Percentiles rank a stretch among this genome's conserved stretches.
These are phyloP conservation scores for Cyberlindnera mycetangii DNA, from an alignment of 805 yeast genomes.

Conservation along the genomic window DNA sequence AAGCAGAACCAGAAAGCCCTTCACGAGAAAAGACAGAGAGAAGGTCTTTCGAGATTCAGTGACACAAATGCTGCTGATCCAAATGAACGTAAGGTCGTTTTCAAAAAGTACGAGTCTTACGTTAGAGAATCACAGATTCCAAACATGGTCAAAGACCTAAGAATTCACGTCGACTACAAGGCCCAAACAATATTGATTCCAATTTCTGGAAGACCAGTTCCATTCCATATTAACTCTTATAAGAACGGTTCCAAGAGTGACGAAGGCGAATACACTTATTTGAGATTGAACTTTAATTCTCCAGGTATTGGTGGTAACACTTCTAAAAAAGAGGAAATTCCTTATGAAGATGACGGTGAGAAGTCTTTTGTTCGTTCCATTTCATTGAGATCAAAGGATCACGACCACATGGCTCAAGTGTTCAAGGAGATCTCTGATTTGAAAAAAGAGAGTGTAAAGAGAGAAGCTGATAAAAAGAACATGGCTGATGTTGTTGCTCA, in stretches of 20 bases:
- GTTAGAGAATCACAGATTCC: constrained; percentile 93
- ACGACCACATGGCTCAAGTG: constrained; percentile 86
- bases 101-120: constrained; percentile 91
- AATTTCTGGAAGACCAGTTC: constrained; percentile 93
- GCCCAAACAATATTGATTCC: constrained; percentile 89
- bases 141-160: constrained; percentile 71
- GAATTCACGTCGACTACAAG: constrained; percentile 82
- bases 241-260: constrained; percentile 94
- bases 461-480: constrained; percentile 87
- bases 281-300: constrained; percentile 87
- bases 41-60: constrained; percentile 78
- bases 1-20: constrained; percentile 79
- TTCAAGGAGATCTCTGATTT: constrained; percentile 86
- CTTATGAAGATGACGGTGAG: constrained; percentile 85
- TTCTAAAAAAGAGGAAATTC: constrained; percentile 72
- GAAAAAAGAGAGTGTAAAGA: constrained; percentile 86
- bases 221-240: constrained; percentile 92
- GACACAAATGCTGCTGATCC: constrained; percentile 70
- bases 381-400: constrained; percentile 85
- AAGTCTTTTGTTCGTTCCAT: constrained; percentile 84
- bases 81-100: constrained; percentile 63
- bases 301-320: constrained; percentile 82
- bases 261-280: constrained; percentile 90
- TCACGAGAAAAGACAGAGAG: constrained; percentile 82
- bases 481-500: constrained; percentile 93